Percentiles rank a stretch among this genome's conserved stretches.
These are phyloP conservation scores for Verticillium tricorpus DNA, from an alignment of 2,329 filamentous ascomycete genomes.

Conservation along the genomic window DNA sequence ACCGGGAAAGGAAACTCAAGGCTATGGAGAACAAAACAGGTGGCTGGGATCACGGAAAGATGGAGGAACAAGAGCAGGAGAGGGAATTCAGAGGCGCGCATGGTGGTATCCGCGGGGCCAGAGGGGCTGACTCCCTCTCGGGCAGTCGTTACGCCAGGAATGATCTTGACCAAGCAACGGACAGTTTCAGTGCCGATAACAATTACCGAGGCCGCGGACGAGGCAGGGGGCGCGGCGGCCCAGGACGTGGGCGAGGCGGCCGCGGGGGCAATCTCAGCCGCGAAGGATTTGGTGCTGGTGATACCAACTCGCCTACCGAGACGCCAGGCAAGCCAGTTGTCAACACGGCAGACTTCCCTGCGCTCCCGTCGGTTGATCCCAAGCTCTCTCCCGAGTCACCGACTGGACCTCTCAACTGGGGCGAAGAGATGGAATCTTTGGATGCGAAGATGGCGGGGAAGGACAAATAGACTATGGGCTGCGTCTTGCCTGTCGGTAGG, in stretches of 20 bases:
- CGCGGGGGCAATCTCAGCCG: conserved; percentile 23
- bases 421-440: conserved; percentile 52
- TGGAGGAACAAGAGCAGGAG: conserved; percentile 33
- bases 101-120: conserved; percentile 33
- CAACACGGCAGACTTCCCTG: conserved; percentile 33
- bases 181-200: conserved; percentile 4
- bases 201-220: conserved; percentile 18
- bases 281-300: conserved; percentile 19
- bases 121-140: conserved; percentile 27
- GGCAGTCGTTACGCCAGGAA: conserved; percentile 38
- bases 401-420: conserved; percentile 44
- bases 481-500: neutral
- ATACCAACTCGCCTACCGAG: conserved; percentile 10
- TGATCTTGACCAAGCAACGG: conserved; percentile 17
- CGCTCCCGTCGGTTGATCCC: conserved; percentile 22
- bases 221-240: conserved; percentile 25
- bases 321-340: conserved; percentile 24
- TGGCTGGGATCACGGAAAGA: conserved; percentile 57
- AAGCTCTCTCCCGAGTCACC: conserved; percentile 28
- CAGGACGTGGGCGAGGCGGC: conserved; percentile 25
- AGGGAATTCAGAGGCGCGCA: conserved; percentile 38
- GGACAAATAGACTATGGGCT: neutral
- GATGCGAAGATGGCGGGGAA: conserved; percentile 24
- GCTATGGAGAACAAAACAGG: conserved; percentile 50
- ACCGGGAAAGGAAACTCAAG: conserved; percentile 56